These are phyloP conservation scores for Aspergillus pseudoglaucus DNA, from an alignment of 2,329 filamentous ascomycete species.

Conservation along the genomic window DNA sequence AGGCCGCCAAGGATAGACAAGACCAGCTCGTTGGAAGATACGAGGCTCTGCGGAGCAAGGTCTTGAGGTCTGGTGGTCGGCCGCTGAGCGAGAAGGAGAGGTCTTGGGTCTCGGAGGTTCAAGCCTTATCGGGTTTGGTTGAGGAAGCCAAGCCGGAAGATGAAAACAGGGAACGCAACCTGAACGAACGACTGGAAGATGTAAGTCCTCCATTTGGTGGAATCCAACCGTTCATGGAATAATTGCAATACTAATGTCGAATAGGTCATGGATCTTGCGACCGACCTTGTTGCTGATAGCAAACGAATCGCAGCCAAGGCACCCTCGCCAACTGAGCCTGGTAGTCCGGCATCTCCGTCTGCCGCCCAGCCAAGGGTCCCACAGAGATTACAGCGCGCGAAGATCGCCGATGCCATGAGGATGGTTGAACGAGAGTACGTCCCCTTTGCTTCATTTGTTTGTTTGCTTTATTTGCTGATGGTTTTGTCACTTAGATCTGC, in stretches of 20 bases:
- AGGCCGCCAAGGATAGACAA: slow-evolving; percentile 36
- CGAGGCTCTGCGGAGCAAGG: slow-evolving; percentile 38
- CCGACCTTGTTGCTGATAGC: slow-evolving; percentile 30
- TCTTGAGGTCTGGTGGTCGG: slow-evolving; percentile 37
- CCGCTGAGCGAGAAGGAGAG: slow-evolving; percentile 43
- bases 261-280: slow-evolving; percentile 36
- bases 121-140: slow-evolving; percentile 32
- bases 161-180: slow-evolving; percentile 17
- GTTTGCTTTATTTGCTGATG: slow-evolving; percentile 7
- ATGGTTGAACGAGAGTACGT: slow-evolving; percentile 46
- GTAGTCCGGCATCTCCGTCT: slow-evolving; percentile 23
- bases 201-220: slow-evolving; percentile 21
- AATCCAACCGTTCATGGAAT: not conserved
- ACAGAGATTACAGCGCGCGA: slow-evolving; percentile 39
- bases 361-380: slow-evolving; percentile 30
- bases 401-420: slow-evolving; percentile 42
- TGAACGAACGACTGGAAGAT: slow-evolving; percentile 33
- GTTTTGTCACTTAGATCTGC: slow-evolving; percentile 26
- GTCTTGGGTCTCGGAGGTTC: slow-evolving; percentile 40
- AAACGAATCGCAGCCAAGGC: slow-evolving; percentile 27
- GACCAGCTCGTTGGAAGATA: slow-evolving; percentile 36
- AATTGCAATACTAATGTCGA: slow-evolving; percentile 8
- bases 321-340: slow-evolving; percentile 19
- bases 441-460: not conserved
- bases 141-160: slow-evolving; percentile 17